phyloP scores from a whole-genome alignment of 129 eudicot species.

The Logfia minima region DNA sequence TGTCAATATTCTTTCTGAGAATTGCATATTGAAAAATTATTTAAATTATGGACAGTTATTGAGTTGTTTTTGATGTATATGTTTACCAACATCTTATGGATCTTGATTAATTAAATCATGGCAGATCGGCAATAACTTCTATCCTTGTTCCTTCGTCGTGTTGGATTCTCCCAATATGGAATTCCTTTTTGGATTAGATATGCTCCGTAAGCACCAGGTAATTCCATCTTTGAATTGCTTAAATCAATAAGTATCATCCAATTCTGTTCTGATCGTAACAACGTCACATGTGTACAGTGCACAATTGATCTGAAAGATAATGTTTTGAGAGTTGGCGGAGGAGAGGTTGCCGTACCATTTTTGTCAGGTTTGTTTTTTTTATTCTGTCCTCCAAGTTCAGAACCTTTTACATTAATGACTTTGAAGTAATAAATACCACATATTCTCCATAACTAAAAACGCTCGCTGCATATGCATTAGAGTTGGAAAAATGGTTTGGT shows the following conservation, averaged over 20 bases:
- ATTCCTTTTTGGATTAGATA: slow-evolving; percentile 93
- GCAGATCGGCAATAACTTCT: slow-evolving; percentile 81
- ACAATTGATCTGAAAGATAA: slow-evolving; percentile 91
- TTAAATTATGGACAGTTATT: not conserved
- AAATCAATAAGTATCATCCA: not conserved
- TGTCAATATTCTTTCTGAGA: too few relatives aligned
- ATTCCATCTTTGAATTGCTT: not conserved
- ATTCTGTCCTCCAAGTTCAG: not conserved
- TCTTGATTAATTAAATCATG: slow-evolving; percentile 4
- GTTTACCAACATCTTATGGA: not conserved
- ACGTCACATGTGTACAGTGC: slow-evolving; percentile 38
- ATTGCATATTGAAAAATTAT: too few relatives aligned
- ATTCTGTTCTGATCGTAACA: not conserved
- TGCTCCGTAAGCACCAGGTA: slow-evolving; percentile 89
- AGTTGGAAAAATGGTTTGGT: not conserved
- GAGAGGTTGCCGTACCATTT: slow-evolving; percentile 98
- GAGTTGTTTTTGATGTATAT: not conserved
- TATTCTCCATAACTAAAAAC: not conserved
- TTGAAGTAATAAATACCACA: not conserved
- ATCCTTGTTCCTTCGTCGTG: slow-evolving; percentile 87
- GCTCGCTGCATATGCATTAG: not conserved
- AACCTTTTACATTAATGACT: not conserved
- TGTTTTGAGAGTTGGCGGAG: slow-evolving; percentile 95
- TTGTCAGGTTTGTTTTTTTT: slow-evolving; percentile 49
- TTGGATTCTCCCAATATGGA: slow-evolving; percentile 98